These are phyloP conservation scores for Cladosporium phlei DNA, from an alignment of 2,329 filamentous ascomycete genomes.

Conservation along the genomic window DNA sequence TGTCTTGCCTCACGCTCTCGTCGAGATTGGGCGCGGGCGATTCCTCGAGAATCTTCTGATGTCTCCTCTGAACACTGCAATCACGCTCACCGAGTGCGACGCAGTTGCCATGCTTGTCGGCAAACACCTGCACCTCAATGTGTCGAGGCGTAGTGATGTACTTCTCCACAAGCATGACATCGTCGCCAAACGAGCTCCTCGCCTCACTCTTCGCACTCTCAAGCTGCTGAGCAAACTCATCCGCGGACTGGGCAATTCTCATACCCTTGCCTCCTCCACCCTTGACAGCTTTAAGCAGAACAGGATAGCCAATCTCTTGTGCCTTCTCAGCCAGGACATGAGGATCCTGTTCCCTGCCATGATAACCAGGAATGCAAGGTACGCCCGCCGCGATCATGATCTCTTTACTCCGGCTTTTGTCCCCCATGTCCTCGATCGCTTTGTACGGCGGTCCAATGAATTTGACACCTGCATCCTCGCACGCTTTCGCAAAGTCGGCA, in stretches of 20 bases:
- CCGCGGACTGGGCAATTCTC: constrained; percentile 55
- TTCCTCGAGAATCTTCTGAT: constrained; percentile 64
- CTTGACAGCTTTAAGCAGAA: constrained; percentile 63
- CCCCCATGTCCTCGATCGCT: constrained; percentile 78
- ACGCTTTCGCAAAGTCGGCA: constrained; percentile 79
- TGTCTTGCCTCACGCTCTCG: constrained; percentile 55
- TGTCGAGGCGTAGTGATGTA: constrained; percentile 63
- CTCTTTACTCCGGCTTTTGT: constrained; percentile 87
- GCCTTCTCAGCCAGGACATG: constrained; percentile 63
- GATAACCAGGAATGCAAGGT: constrained; percentile 93
- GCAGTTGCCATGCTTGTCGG: constrained; percentile 60
- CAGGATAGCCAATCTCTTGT: constrained; percentile 62
- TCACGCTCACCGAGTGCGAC: constrained; percentile 62
- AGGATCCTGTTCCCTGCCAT: constrained; percentile 74
- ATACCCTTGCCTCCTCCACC: constrained; percentile 65
- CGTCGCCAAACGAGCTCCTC: constrained; percentile 60
- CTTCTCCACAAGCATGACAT: constrained; percentile 64
- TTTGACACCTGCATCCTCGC: constrained; percentile 80
- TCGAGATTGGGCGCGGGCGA: constrained; percentile 60
- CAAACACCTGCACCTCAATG: constrained; percentile 64
- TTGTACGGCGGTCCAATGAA: constrained; percentile 87
- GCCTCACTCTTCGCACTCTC: constrained; percentile 62
- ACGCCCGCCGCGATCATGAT: constrained; percentile 96
- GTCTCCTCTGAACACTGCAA: constrained; percentile 61
- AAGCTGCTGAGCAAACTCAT: constrained; percentile 57